Conservation (phyloP, 139 green algal genomes). For the Volvox africanus region DNA sequence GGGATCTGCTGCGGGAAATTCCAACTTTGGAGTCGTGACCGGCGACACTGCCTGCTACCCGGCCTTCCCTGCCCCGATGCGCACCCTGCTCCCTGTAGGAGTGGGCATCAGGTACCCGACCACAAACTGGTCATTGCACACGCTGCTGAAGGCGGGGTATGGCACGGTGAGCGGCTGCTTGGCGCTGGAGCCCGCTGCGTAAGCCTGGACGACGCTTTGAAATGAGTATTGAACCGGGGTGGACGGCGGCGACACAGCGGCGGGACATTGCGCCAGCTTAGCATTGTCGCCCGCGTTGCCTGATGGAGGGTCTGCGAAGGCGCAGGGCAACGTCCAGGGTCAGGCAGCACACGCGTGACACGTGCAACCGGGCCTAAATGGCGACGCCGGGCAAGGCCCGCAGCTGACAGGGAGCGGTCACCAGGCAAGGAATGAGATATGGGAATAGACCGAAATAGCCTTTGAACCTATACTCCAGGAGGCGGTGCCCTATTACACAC, state of each 20-base stretch:
- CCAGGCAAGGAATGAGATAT: too few relatives aligned
- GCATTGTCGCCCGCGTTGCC: constrained; percentile 57
- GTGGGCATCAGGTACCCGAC: constrained; percentile 56
- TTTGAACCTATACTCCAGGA: too few relatives aligned
- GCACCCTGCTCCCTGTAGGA: constrained; percentile 34
- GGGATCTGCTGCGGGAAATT: too few relatives aligned
- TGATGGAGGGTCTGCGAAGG: constrained; percentile 57
- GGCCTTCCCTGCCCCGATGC: background rate
- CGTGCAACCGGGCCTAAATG: too few relatives aligned
- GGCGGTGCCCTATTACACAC: too few relatives aligned
- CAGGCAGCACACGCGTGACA: too few relatives aligned
- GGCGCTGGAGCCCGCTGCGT: background rate
- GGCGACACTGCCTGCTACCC: too few relatives aligned
- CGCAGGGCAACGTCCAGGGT: too few relatives aligned
- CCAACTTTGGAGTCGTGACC: too few relatives aligned
- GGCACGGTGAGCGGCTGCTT: constrained; percentile 52
- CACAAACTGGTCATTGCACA: constrained; percentile 47
- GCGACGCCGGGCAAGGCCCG: too few relatives aligned
- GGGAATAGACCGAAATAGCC: too few relatives aligned
- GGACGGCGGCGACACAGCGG: background rate
- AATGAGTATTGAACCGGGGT: constrained; percentile 17
- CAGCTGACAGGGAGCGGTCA: too few relatives aligned
- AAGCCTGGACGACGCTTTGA: constrained; percentile 19
- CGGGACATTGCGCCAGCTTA: constrained; percentile 46
- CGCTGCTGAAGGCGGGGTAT: constrained; percentile 49